phyloP scores from a whole-genome alignment of 306 rosid genomes.

The Begonia masoniana region DNA sequence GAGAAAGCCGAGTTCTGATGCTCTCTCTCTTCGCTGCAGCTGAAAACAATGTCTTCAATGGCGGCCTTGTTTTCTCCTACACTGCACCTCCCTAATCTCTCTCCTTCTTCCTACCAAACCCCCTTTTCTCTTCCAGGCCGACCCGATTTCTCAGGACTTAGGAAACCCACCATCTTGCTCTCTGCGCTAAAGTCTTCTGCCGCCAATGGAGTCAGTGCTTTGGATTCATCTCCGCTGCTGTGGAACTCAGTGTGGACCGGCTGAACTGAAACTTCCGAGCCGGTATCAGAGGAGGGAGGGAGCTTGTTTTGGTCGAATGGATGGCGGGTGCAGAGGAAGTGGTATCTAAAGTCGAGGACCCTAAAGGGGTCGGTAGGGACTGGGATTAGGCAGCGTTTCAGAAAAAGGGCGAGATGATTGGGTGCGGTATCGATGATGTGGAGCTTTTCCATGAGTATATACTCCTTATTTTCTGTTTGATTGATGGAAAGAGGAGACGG shows the following conservation, averaged over 20 bases:
- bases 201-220: constrained; percentile 40
- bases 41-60: constrained; percentile 38
- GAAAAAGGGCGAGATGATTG: constrained; percentile 65
- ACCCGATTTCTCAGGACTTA: constrained; percentile 26
- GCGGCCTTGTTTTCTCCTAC: constrained; percentile 55
- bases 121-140: constrained; percentile 20
- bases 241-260: constrained; percentile 18
- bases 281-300: constrained; percentile 12
- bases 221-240: constrained; percentile 21
- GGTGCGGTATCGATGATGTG: constrained; percentile 99
- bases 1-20: constrained; percentile 15
- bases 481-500: too few species aligned
- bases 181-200: constrained; percentile 29
- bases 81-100: constrained; percentile 26
- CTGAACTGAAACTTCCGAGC: constrained; percentile 15
- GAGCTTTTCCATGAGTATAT: constrained; percentile 4
- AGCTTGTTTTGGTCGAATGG: constrained; percentile 40
- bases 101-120: constrained; percentile 28
- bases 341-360: constrained; percentile 31
- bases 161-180: constrained; percentile 10
- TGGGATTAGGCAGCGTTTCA: constrained; percentile 90
- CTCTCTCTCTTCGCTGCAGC: background rate
- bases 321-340: constrained; percentile 26
- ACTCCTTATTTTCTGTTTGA: too few species aligned
- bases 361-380: constrained; percentile 76